Evolutionary conservation across 768 basidiomycete species (phyloP).

Genomic region (Lyophyllum semitale): DNA sequence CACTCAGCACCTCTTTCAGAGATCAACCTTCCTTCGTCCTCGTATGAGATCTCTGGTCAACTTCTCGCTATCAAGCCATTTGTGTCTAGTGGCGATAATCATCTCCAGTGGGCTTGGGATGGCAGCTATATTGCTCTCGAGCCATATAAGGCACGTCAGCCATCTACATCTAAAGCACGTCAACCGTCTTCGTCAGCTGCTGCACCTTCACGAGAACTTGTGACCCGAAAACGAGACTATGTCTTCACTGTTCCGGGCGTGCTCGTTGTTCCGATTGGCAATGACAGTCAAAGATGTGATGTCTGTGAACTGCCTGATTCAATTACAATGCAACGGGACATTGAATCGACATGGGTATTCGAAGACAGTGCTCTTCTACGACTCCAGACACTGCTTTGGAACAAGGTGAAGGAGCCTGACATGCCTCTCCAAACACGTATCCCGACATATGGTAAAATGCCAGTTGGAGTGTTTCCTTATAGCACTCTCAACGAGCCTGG

Average conservation of each 20-base stretch:
- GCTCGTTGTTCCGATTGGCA: background rate
- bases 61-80: conserved; percentile 13
- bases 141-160: background rate
- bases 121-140: conserved; percentile 13
- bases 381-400: background rate
- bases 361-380: background rate
- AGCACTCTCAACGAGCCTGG: background rate
- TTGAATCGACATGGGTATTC: background rate
- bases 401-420: background rate
- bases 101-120: conserved; percentile 13
- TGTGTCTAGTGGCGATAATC: background rate
- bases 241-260: background rate
- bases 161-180: background rate
- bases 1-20: conserved; percentile 10
- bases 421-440: background rate
- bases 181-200: background rate
- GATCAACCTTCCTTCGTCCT: conserved; percentile 10
- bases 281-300: background rate
- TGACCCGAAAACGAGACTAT: background rate
- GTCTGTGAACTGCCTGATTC: background rate
- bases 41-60: conserved; percentile 17
- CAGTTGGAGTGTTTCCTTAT: background rate
- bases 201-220: background rate
- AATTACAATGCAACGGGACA: background rate
- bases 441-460: background rate